Base-by-base conservation (phyloP, 2,329 filamentous ascomycete species). In the Microcyclospora pomicola region DNA sequence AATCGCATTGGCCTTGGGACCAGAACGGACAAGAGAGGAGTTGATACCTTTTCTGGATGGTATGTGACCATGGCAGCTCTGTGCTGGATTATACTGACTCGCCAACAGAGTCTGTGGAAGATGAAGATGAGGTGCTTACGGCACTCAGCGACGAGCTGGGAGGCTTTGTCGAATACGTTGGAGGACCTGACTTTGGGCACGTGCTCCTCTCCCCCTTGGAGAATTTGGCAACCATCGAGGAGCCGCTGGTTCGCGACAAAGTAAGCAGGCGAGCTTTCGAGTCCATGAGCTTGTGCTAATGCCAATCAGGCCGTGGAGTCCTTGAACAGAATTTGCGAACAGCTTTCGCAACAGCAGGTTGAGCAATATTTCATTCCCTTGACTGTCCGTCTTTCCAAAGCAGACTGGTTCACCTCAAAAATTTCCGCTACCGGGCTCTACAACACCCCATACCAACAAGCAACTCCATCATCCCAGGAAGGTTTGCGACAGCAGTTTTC, bases 361-460 rank as follows among this genome's bases (percentile, higher is more conserved):
- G 91, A 98, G 70, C 84, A 95, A 56, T 83, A 87, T 65, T 96
- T 96, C 67, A 88, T 98, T 52, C 91, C 91, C 45, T 80, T 98
- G 57, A 87, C 87, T 42, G 76, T 93, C 57, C 85, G 91, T 59
- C 82, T 98, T 44, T 92, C 91, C 49, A 98, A 96, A 73, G 91
- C 91, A 65, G 91, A 98, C 67, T 98, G 91, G 91, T 98, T 98
- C 65, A 98, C 91, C 41, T 96, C 91, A 48, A 98, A 96, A 68
- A 91, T 98, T 48, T 98, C 91, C 27, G 91, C 88, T 45, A 94
- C 88, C 48, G 91, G 91, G 46, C 80, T 98, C 46, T 98, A 88
- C 69, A 91, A 83, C 59, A 76, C 79, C 35, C 88, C 91, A 48
- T 98, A 98, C 70, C 81, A 79, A 55, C 93, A 92, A 69, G 85